Conservation (phyloP, 2,329 filamentous ascomycete genomes). For the Paraphoma sp. region DNA sequence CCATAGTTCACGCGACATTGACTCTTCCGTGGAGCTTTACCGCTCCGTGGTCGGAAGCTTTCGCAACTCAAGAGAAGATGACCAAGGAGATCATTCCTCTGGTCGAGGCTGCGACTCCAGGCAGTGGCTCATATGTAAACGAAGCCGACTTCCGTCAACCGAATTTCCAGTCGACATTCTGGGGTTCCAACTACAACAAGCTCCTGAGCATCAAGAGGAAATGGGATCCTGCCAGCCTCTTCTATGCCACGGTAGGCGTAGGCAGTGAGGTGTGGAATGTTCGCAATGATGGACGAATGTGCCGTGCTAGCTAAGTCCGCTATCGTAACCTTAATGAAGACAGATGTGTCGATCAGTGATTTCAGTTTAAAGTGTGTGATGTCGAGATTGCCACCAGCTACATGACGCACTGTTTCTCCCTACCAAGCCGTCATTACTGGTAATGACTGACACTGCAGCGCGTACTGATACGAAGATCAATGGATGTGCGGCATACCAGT, state of each 20-base stretch:
- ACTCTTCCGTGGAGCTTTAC: constrained; percentile 27
- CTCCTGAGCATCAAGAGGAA: constrained; percentile 28
- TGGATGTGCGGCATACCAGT: too few relatives aligned
- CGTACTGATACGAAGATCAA: too few relatives aligned
- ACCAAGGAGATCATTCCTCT: constrained; percentile 22
- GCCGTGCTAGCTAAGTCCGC: not conserved
- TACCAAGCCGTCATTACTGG: too few relatives aligned
- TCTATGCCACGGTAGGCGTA: constrained; percentile 15
- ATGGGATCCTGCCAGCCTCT: constrained; percentile 14
- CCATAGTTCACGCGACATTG: constrained; percentile 25
- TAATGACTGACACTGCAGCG: too few relatives aligned
- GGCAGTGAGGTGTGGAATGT: constrained; percentile 12
- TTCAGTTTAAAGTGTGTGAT: too few relatives aligned
- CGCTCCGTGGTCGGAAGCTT: constrained; percentile 22
- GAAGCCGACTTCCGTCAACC: constrained; percentile 35
- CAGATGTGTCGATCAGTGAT: too few relatives aligned
- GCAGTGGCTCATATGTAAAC: constrained; percentile 35
- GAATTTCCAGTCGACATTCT: constrained; percentile 33
- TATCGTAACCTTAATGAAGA: too few relatives aligned
- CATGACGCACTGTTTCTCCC: too few relatives aligned
- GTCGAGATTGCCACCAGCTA: too few relatives aligned
- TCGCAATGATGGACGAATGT: not conserved
- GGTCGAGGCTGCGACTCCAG: constrained; percentile 25
- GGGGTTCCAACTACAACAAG: constrained; percentile 25
- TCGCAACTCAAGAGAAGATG: constrained; percentile 22